Conservation (phyloP, 2,329 filamentous ascomycete genomes). For the Aspergillus unguis region DNA sequence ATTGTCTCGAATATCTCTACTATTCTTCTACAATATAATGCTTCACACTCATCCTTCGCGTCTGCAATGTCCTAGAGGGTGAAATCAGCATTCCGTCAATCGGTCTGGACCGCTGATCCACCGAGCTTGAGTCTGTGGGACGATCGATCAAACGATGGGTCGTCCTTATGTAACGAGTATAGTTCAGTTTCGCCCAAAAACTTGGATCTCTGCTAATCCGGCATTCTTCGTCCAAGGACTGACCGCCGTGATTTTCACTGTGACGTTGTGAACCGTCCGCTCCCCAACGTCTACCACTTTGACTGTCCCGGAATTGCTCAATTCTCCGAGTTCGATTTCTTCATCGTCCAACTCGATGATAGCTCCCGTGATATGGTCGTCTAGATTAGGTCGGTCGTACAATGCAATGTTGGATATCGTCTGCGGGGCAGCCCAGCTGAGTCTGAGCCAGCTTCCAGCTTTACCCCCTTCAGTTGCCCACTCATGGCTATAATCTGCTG, state of each 20-base stretch:
- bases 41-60: background rate
- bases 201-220: slow-evolving; percentile 11
- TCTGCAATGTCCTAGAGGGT: background rate
- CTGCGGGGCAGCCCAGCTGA: slow-evolving; percentile 9
- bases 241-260: slow-evolving; percentile 8
- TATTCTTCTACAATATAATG: background rate
- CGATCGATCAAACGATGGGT: background rate
- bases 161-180: background rate
- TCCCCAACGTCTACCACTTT: background rate
- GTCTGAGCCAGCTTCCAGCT: slow-evolving; percentile 5
- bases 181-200: background rate
- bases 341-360: slow-evolving; percentile 8
- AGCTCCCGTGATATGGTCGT: slow-evolving; percentile 10
- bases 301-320: slow-evolving; percentile 8
- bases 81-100: slow-evolving; percentile 3
- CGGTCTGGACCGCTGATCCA: background rate
- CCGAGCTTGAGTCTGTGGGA: background rate
- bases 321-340: background rate
- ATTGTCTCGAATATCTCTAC: too few species aligned
- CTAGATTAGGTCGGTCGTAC: slow-evolving; percentile 10
- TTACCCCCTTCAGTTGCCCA: slow-evolving; percentile 9
- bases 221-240: slow-evolving; percentile 9
- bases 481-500: background rate
- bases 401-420: slow-evolving; percentile 3
- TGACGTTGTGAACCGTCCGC: slow-evolving; percentile 1